Evolutionary conservation across 495 filamentous ascomycete genomes (phyloP).

Genomic region (Penicillium roqueforti): DNA sequence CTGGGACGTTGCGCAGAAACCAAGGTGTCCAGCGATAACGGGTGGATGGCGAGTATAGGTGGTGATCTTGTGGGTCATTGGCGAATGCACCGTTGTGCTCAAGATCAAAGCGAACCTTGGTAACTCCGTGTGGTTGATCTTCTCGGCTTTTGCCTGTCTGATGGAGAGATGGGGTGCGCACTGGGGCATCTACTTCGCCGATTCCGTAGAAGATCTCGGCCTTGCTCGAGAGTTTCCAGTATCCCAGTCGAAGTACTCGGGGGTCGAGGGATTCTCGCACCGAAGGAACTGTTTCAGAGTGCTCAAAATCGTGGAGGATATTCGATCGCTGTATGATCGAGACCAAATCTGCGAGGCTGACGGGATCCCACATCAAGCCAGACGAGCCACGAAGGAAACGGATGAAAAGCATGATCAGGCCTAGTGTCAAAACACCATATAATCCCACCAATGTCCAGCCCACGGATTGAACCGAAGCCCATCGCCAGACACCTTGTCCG

Average conservation of each 20-base stretch:
- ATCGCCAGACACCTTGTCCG: slow-evolving; percentile 57
- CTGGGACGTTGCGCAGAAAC: slow-evolving; percentile 62
- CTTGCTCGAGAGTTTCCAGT: slow-evolving; percentile 67
- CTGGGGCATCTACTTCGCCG: slow-evolving; percentile 55
- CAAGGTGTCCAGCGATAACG: slow-evolving; percentile 71
- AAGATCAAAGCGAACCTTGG: slow-evolving; percentile 39
- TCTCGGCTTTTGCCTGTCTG: slow-evolving; percentile 29
- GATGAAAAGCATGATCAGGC: slow-evolving; percentile 50
- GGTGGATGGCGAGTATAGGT: slow-evolving; percentile 44
- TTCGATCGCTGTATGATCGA: slow-evolving; percentile 76
- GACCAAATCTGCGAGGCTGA: slow-evolving; percentile 74
- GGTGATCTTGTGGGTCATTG: slow-evolving; percentile 35
- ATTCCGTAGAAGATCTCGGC: slow-evolving; percentile 61
- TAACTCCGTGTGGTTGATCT: slow-evolving; percentile 29
- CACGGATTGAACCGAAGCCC: slow-evolving; percentile 70
- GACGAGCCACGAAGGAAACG: slow-evolving; percentile 52
- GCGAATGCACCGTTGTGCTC: slow-evolving; percentile 34
- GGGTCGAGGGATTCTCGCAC: slow-evolving; percentile 44
- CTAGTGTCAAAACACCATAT: slow-evolving; percentile 62
- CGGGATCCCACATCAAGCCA: slow-evolving; percentile 79
- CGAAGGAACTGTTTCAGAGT: slow-evolving; percentile 49
- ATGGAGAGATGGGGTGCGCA: slow-evolving; percentile 53
- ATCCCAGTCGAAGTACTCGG: slow-evolving; percentile 66
- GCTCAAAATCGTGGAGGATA: slow-evolving; percentile 62
- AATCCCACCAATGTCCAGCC: slow-evolving; percentile 74